Evolutionary conservation across 257 asterid species (phyloP).

Genomic region (Primulina eburnea): DNA sequence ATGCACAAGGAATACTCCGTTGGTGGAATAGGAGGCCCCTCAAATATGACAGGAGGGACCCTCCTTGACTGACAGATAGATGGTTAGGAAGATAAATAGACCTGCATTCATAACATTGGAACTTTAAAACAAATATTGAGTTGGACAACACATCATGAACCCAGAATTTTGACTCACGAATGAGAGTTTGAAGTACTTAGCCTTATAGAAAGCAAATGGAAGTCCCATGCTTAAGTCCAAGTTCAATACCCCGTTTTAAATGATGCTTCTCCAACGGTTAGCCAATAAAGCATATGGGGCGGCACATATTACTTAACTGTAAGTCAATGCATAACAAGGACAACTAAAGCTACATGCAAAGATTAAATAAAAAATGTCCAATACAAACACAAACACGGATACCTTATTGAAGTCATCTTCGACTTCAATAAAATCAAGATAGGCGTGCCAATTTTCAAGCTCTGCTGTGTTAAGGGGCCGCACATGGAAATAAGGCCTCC

Average conservation of each 20-base stretch:
- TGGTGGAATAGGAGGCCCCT: constrained; percentile 90
- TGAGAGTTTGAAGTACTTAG: constrained; percentile 86
- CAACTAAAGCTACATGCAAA: constrained; percentile 75
- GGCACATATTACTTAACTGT: constrained; percentile 96
- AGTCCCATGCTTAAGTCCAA: constrained; percentile 97
- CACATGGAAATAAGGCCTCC: constrained; percentile 97
- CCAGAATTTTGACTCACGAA: constrained; percentile 89
- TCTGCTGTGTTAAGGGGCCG: constrained; percentile 86
- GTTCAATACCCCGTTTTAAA: constrained; percentile 89
- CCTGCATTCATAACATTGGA: constrained; percentile 99
- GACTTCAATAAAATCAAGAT: constrained; percentile 86
- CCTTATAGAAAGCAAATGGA: constrained; percentile 91
- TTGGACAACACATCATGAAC: constrained; percentile 72
- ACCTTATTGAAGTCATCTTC: constrained; percentile 89
- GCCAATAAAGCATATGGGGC: constrained; percentile 93
- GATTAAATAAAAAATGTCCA: constrained; percentile 24
- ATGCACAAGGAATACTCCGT: constrained; percentile 78
- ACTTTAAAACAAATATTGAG: constrained; percentile 64
- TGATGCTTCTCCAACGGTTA: constrained; percentile 96
- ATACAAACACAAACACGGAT: constrained; percentile 35
- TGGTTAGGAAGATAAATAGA: constrained; percentile 97
- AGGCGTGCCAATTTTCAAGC: constrained; percentile 97
- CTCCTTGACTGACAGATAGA: constrained; percentile 91
- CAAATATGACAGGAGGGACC: constrained; percentile 71
- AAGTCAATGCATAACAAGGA: constrained; percentile 78